These are phyloP conservation scores for Aspergillus campestris DNA, from an alignment of 495 filamentous ascomycete genomes.

Conservation along the genomic window DNA sequence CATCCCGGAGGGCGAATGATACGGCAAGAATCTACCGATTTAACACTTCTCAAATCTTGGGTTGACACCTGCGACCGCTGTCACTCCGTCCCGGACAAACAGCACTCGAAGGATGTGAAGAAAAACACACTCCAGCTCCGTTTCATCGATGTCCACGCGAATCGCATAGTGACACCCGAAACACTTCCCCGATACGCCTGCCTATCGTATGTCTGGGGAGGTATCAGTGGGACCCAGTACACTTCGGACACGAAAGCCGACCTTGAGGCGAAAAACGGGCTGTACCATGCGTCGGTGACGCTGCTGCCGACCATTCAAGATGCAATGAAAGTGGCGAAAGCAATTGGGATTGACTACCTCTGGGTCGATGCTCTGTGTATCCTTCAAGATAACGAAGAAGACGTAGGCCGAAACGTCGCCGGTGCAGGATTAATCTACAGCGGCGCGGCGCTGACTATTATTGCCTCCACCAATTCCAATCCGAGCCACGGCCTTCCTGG, in stretches of 20 bases:
- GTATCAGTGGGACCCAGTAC: neutral
- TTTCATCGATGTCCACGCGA: neutral
- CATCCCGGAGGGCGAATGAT: too few relatives aligned
- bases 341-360: neutral
- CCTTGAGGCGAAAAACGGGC: neutral
- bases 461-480: neutral
- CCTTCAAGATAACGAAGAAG: neutral
- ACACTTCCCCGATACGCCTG: neutral
- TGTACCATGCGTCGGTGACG: neutral
- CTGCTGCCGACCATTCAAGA: neutral
- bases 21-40: too few relatives aligned
- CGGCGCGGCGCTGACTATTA: neutral
- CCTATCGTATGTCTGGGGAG: neutral
- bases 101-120: too few relatives aligned
- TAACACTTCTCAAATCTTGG: too few relatives aligned
- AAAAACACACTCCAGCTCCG: neutral
- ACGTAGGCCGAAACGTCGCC: neutral
- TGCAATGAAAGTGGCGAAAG: neutral
- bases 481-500: neutral
- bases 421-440: neutral
- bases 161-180: neutral
- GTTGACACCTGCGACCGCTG: too few relatives aligned
- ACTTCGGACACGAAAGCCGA: neutral
- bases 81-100: too few relatives aligned
- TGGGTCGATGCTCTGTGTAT: neutral